Conservation (phyloP, 2,329 filamentous ascomycete genomes). For the Coccinonectria pachysandricola region DNA sequence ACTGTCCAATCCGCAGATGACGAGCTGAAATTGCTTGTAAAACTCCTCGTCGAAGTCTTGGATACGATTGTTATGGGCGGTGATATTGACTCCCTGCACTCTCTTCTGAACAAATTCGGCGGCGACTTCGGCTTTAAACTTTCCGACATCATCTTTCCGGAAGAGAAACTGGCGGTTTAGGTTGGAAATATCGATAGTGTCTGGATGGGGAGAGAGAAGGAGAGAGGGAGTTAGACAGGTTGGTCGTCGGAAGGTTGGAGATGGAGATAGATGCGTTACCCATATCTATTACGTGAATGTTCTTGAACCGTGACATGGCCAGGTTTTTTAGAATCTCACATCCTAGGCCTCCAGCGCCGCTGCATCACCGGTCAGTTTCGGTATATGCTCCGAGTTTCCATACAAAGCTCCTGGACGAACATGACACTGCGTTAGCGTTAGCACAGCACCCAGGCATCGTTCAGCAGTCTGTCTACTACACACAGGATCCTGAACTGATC, state of each 20-base stretch:
- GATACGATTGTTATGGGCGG: conserved; percentile 85
- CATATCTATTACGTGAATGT: conserved; percentile 99
- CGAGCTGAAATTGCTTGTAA: conserved; percentile 91
- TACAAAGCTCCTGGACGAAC: conserved; percentile 30
- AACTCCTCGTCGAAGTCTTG: conserved; percentile 95
- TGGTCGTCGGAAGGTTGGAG: too few relatives aligned
- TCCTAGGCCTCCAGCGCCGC: conserved; percentile 85
- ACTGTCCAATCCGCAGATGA: conserved; percentile 91
- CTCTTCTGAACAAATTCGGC: conserved; percentile 83
- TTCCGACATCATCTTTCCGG: conserved; percentile 81
- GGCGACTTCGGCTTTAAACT: conserved; percentile 86
- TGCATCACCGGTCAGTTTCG: conserved; percentile 34
- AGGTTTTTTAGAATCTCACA: conserved; percentile 97
- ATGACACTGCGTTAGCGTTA: conserved; percentile 35
- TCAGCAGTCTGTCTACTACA: too few relatives aligned
- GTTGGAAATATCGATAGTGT: conserved; percentile 98
- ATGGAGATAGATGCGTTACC: conserved; percentile 37
- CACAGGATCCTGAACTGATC: conserved; percentile 68
- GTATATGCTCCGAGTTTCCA: too few relatives aligned
- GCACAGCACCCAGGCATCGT: too few relatives aligned
- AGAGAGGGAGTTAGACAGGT: too few relatives aligned
- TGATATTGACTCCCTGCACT: conserved; percentile 86
- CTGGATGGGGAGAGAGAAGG: conserved; percentile 38
- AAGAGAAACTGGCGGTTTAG: conserved; percentile 97
- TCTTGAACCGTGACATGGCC: conserved; percentile 87